Base-by-base conservation (phyloP, 2,329 filamentous ascomycete genomes). In the Balansia obtecta region DNA sequence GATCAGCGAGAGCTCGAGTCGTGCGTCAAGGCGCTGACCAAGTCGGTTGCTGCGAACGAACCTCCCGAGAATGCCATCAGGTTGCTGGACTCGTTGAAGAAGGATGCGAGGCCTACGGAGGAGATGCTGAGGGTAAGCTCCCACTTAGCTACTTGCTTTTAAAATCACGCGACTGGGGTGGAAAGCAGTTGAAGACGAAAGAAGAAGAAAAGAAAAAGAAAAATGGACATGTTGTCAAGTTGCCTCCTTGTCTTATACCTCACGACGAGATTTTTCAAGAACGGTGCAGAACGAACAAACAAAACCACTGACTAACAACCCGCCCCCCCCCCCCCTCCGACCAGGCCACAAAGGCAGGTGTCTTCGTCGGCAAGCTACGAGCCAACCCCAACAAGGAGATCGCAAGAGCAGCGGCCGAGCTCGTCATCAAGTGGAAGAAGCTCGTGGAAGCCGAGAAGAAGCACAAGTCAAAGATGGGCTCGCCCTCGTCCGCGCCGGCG, bases 391-490 rank as follows among this genome's bases (percentile, higher is more conserved):
- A 94, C 73, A 89, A 87, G 66, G 82, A 90, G 42, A 85, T 97
- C 58, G 82, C 84, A 45, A 79, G 80, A 48, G 74, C 87, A 42
- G 89, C 93, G 3, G 76, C 79, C 53, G 86, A 90, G 61, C 85
- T 97, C 51, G 89, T 98, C 48, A 78, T 77, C 55, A 94, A 90
- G 67, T 95, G 88, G 88, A 86, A 85, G 71, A 82, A 82, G 60
- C 80, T 85, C 40, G 85, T 95, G 46, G 85, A 87, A 59, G 71
- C 72, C 46, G 77, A 79, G 61, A 82, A 82, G 65, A 68, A 67
- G 53, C 70, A 70, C 58, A 68, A 67, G 51, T 60, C 64, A 33
- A 72, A 71, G 59, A 62, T 63, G 50, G 64, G 65, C 51, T 68
- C 71, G 7, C 66, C 70, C 3, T 65, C 68, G 11, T 63, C 66